A percentile compares a stretch with the other conserved stretches of the same genome.
Evolutionary conservation across 2,329 filamentous ascomycete genomes (phyloP).

Genomic region (Trichoderma brevicompactum): DNA sequence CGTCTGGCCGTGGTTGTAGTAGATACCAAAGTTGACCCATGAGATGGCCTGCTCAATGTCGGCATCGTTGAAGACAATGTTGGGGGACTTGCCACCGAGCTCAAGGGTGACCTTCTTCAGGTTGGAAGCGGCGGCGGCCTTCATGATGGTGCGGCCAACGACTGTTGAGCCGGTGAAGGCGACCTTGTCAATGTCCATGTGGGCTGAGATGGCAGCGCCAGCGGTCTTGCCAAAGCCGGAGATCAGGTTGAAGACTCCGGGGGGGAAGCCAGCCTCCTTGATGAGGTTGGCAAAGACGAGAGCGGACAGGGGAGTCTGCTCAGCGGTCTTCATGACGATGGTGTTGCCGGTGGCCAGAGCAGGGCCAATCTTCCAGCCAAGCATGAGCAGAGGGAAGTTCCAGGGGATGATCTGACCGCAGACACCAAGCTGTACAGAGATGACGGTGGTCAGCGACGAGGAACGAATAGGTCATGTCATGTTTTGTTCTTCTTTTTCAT

Average conservation of each 20-base stretch:
- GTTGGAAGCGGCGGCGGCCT: slow-evolving; percentile 76
- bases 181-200: slow-evolving; percentile 84
- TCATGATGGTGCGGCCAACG: slow-evolving; percentile 77
- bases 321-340: slow-evolving; percentile 72
- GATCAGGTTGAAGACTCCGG: slow-evolving; percentile 76
- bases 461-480: too few species aligned
- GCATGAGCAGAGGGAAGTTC: slow-evolving; percentile 86
- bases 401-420: slow-evolving; percentile 89
- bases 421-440: slow-evolving; percentile 60
- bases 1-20: slow-evolving; percentile 67
- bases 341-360: slow-evolving; percentile 75
- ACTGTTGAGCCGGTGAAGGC: slow-evolving; percentile 80
- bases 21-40: slow-evolving; percentile 75
- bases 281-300: slow-evolving; percentile 29
- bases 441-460: background rate
- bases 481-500: too few species aligned
- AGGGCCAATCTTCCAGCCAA: slow-evolving; percentile 80
- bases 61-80: slow-evolving; percentile 79
- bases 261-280: slow-evolving; percentile 78
- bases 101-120: slow-evolving; percentile 82
- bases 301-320: slow-evolving; percentile 30
- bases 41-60: slow-evolving; percentile 77
- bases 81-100: slow-evolving; percentile 79
- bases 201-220: slow-evolving; percentile 73
- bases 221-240: slow-evolving; percentile 79